Conservation (phyloP, 2,329 filamentous ascomycete species). For the Samsoniella hepiali region DNA sequence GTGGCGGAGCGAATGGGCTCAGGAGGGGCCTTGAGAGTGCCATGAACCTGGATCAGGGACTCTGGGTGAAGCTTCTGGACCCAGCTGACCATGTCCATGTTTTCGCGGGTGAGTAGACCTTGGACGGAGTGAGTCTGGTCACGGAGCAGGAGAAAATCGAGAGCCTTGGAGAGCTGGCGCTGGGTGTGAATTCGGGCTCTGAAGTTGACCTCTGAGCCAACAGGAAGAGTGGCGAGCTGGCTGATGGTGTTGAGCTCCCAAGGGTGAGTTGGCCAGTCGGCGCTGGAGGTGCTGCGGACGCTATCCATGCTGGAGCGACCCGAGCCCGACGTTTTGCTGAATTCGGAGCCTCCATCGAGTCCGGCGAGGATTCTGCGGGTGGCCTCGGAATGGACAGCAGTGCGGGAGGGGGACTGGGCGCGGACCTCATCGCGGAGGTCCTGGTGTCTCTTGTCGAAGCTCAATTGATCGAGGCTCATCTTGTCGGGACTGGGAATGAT, state of each 20-base stretch:
- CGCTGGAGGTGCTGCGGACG: constrained; percentile 35
- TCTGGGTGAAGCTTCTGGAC: constrained; percentile 78
- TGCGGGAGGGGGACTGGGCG: constrained; percentile 1
- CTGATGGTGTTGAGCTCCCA: constrained; percentile 38
- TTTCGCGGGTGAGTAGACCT: constrained; percentile 61
- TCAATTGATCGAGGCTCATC: constrained; percentile 17
- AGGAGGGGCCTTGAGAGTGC: constrained; percentile 68
- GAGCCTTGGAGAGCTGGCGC: constrained; percentile 73
- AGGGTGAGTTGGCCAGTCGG: constrained; percentile 40
- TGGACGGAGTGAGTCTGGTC: constrained; percentile 78
- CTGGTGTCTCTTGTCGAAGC: constrained; percentile 14
- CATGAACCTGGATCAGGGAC: constrained; percentile 73
- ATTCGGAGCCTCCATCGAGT: constrained; percentile 16
- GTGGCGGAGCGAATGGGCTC: constrained; percentile 73
- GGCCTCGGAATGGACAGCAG: constrained; percentile 17
- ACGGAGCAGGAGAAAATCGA: constrained; percentile 83
- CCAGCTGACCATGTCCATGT: constrained; percentile 78
- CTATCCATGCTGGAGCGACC: constrained; percentile 29
- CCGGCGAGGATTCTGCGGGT: constrained; percentile 18
- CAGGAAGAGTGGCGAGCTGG: constrained; percentile 35
- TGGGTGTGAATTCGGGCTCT: constrained; percentile 55
- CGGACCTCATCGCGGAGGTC: constrained; percentile 16
- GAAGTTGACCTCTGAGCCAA: constrained; percentile 41
- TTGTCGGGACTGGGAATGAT: constrained; percentile 6
- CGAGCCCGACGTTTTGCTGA: constrained; percentile 13